A percentile compares a stretch with the other conserved stretches of the same genome.
Conservation (phyloP, 78 protist species). For the Thecamonas trahens region DNA sequence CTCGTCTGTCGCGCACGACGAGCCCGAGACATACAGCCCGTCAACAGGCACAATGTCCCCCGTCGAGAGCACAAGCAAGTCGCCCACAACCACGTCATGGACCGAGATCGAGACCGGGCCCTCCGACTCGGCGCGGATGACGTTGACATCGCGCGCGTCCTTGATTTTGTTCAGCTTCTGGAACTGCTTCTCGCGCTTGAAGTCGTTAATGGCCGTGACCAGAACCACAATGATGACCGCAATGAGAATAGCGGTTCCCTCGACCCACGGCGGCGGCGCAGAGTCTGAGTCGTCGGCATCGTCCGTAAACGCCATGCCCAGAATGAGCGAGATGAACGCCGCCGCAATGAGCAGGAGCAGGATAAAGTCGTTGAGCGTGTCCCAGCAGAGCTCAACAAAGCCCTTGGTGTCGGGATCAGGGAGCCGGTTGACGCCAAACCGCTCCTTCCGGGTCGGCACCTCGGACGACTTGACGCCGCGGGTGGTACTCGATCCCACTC, state of each 20-base stretch:
- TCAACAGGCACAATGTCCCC: slow-evolving; percentile 82
- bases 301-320: slow-evolving; percentile 19
- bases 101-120: slow-evolving; percentile 24
- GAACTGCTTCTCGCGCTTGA: slow-evolving; percentile 57
- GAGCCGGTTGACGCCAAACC: too few relatives aligned
- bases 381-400: too few relatives aligned
- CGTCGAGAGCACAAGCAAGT: slow-evolving; percentile 53
- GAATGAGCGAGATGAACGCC: slow-evolving; percentile 56
- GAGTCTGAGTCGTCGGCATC: slow-evolving; percentile 19
- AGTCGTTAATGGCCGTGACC: slow-evolving; percentile 81
- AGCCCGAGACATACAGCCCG: slow-evolving; percentile 55
- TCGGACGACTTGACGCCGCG: too few relatives aligned
- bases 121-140: slow-evolving; percentile 52
- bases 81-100: slow-evolving; percentile 80
- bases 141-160: slow-evolving; percentile 33
- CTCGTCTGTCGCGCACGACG: slow-evolving; percentile 73
- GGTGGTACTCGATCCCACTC: too few relatives aligned
- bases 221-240: slow-evolving; percentile 79
- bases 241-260: slow-evolving; percentile 83
- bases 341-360: slow-evolving; percentile 39
- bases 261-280: slow-evolving; percentile 73
- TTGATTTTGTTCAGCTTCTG: slow-evolving; percentile 33
- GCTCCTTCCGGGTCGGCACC: too few relatives aligned
- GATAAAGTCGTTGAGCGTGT: too few relatives aligned
- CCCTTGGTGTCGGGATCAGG: too few relatives aligned